Evolutionary conservation across 23 red algal species (phyloP).

Genomic region (Gracilaria vermiculophylla): DNA sequence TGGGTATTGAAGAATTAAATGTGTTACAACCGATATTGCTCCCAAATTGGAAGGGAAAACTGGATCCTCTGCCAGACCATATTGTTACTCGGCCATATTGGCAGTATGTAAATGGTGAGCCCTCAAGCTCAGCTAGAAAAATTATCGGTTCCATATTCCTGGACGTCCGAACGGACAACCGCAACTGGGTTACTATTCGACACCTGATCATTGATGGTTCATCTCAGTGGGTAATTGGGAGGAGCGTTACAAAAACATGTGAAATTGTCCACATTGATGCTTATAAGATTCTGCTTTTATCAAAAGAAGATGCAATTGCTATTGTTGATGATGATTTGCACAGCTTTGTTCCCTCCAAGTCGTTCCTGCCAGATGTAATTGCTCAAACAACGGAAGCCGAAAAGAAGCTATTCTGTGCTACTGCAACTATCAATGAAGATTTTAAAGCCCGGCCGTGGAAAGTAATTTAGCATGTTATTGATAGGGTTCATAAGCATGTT

Average conservation of each 20-base stretch:
- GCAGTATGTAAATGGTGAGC: slow-evolving; percentile 49
- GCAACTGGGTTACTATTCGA: not conserved
- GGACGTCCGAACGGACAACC: not conserved
- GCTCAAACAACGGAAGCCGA: not conserved
- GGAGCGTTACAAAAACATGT: not conserved
- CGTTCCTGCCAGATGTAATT: not conserved
- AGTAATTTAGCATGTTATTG: slow-evolving; percentile 20
- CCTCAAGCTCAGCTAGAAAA: slow-evolving; percentile 4
- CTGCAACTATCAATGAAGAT: not conserved
- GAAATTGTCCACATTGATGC: not conserved
- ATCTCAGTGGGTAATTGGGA: slow-evolving; percentile 2
- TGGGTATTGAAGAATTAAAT: too few species aligned
- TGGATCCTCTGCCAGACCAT: not conserved
- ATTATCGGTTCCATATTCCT: slow-evolving; percentile 5
- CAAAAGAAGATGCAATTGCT: not conserved
- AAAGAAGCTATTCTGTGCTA: not conserved
- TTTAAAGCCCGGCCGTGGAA: not conserved
- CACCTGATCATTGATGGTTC: slow-evolving; percentile 10
- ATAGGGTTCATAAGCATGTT: not conserved
- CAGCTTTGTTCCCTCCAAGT: not conserved
- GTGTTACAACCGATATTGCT: too few species aligned
- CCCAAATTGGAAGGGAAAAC: not conserved
- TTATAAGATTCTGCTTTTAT: not conserved
- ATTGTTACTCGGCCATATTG: slow-evolving; percentile 23
- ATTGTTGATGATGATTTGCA: slow-evolving; percentile 31